Evolutionary conservation across 345 rosid species (phyloP).

Genomic region (Cardamine resedifolia): DNA sequence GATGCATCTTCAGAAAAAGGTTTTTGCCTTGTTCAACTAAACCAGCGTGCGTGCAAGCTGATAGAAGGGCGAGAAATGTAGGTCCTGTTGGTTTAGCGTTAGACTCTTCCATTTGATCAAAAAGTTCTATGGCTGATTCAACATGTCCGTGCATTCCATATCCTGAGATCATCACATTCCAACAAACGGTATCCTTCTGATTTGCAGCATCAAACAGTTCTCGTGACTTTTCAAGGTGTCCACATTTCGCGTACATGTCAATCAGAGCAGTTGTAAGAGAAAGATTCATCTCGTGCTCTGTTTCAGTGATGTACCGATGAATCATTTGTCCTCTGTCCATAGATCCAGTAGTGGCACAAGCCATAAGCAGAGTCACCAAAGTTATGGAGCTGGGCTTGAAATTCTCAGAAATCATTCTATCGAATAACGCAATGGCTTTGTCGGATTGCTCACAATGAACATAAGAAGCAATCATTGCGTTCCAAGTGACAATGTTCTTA

Average conservation of each 20-base stretch:
- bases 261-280: constrained; percentile 61
- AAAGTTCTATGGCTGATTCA: constrained; percentile 49
- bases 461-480: constrained; percentile 53
- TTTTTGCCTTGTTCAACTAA: constrained; percentile 60
- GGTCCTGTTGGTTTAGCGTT: constrained; percentile 51
- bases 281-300: constrained; percentile 45
- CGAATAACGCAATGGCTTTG: constrained; percentile 56
- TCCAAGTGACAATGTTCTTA: constrained; percentile 58
- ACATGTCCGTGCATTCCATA: constrained; percentile 67
- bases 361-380: constrained; percentile 55
- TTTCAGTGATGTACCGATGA: constrained; percentile 51
- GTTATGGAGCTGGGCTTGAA: constrained; percentile 54
- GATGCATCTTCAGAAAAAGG: constrained; percentile 48
- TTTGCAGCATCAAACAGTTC: constrained; percentile 48
- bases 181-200: constrained; percentile 54
- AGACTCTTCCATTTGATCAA: constrained; percentile 57
- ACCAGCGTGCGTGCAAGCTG: constrained; percentile 65
- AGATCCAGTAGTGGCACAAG: constrained; percentile 60
- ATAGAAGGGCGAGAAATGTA: constrained; percentile 66
- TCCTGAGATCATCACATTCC: constrained; percentile 74
- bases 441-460: constrained; percentile 38
- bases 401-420: constrained; percentile 50
- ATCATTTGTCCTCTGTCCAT: constrained; percentile 53
- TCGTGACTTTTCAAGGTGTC: constrained; percentile 54
- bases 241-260: constrained; percentile 77